These are phyloP conservation scores for Guyanaporus albipodus DNA, from an alignment of 768 basidiomycete species.

Conservation along the genomic window DNA sequence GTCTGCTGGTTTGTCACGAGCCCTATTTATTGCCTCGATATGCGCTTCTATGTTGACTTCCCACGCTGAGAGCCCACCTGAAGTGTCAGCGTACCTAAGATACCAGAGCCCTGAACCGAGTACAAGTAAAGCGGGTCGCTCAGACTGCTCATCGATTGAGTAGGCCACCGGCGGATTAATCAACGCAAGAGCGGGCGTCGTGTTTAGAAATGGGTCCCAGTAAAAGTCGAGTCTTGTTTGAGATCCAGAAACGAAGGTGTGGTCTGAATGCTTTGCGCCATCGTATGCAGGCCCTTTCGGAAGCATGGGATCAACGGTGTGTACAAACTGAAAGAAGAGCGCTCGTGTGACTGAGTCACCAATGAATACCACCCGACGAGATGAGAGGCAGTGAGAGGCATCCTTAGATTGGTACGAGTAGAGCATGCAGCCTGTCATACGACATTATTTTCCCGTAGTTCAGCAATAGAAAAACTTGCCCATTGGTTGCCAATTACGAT, in stretches of 20 bases:
- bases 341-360: conserved; percentile 83
- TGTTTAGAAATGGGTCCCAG: conserved; percentile 90
- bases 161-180: conserved; percentile 27
- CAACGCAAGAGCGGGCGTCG: conserved; percentile 47
- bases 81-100: conserved; percentile 65
- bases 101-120: conserved; percentile 90
- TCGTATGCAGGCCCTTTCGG: conserved; percentile 51
- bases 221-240: conserved; percentile 54
- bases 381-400: conserved; percentile 50
- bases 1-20: conserved; percentile 52
- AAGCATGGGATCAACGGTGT: conserved; percentile 53
- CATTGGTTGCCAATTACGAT: conserved; percentile 83
- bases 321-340: conserved; percentile 72
- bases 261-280: conserved; percentile 66
- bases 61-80: conserved; percentile 78
- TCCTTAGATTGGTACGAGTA: conserved; percentile 57
- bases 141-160: conserved; percentile 4
- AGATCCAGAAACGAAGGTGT: conserved; percentile 43
- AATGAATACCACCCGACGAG: conserved; percentile 64
- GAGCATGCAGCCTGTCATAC: conserved; percentile 70
- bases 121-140: conserved; percentile 64
- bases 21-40: conserved; percentile 46
- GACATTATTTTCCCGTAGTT: conserved; percentile 5
- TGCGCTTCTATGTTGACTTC: conserved; percentile 65
- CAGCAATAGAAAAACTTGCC: conserved; percentile 41